Evolutionary conservation across 352 stramenopile species (phyloP).

Genomic region (Pythium phragmiticola): DNA sequence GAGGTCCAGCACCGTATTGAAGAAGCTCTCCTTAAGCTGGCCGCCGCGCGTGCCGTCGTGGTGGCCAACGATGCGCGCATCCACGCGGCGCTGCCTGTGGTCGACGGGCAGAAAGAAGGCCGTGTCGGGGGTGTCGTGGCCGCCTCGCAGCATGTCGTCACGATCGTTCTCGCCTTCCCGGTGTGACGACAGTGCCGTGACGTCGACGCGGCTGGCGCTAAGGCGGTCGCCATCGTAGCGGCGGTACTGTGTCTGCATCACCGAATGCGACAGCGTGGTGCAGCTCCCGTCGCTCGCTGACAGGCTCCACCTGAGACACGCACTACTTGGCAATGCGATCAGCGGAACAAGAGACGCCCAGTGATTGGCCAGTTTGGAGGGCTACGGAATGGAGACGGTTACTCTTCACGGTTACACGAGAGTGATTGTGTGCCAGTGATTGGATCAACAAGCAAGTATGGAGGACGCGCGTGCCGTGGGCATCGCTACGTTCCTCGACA

Average conservation of each 20-base stretch:
- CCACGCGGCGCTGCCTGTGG: slow-evolving; percentile 17
- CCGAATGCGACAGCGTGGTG: not conserved
- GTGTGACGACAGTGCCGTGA: not conserved
- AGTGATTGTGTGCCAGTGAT: slow-evolving; percentile 4
- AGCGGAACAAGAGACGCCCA: slow-evolving; percentile 10
- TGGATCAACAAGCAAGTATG: slow-evolving; percentile 3
- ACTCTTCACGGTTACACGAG: not conserved
- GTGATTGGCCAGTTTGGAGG: slow-evolving; percentile 13
- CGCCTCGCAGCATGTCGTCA: slow-evolving; percentile 3
- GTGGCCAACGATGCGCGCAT: slow-evolving; percentile 24
- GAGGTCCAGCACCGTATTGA: slow-evolving; percentile 66
- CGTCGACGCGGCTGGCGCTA: not conserved
- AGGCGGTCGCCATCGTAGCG: slow-evolving; percentile 18
- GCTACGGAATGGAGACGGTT: too few relatives aligned
- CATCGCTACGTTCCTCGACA: slow-evolving; percentile 43
- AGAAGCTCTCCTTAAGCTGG: slow-evolving; percentile 43
- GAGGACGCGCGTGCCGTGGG: slow-evolving; percentile 38
- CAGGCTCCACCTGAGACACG: too few relatives aligned
- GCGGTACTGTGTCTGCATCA: slow-evolving; percentile 14
- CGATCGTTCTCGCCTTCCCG: not conserved
- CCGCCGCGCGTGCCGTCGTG: slow-evolving; percentile 28
- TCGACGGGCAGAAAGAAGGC: slow-evolving; percentile 33
- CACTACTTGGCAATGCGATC: not conserved
- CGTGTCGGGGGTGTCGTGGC: slow-evolving; percentile 17
- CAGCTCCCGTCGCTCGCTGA: not conserved